phyloP scores from a whole-genome alignment of 2,329 filamentous ascomycete species.

The Colletotrichum shisoi region DNA sequence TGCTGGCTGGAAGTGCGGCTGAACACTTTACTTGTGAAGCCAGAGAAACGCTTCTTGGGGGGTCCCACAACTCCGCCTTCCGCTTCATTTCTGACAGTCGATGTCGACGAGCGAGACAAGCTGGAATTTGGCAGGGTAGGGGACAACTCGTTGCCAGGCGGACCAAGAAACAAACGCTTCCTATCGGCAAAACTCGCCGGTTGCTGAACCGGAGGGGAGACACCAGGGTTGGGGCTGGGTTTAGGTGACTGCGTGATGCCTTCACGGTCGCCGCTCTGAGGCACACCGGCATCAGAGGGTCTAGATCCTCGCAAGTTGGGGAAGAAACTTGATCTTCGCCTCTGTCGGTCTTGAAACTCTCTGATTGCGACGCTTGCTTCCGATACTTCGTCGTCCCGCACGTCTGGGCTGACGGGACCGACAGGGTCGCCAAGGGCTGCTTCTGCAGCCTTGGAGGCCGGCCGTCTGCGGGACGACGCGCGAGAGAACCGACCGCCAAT shows the following conservation, averaged over 20 bases:
- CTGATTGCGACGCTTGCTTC: slow-evolving; percentile 53
- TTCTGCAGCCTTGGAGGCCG: slow-evolving; percentile 42
- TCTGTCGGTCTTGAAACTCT: slow-evolving; percentile 50
- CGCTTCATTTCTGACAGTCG: slow-evolving; percentile 41
- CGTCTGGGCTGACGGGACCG: slow-evolving; percentile 32
- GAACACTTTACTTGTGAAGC: slow-evolving; percentile 46
- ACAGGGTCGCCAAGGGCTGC: slow-evolving; percentile 11
- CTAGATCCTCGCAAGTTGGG: slow-evolving; percentile 43
- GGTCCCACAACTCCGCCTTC: slow-evolving; percentile 13
- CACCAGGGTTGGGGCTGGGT: slow-evolving; percentile 39
- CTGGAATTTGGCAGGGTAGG: slow-evolving; percentile 32
- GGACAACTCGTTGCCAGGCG: slow-evolving; percentile 37
- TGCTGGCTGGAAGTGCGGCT: slow-evolving; percentile 41
- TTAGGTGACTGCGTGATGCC: slow-evolving; percentile 28
- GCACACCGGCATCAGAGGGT: slow-evolving; percentile 41
- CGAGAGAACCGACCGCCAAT: slow-evolving; percentile 56
- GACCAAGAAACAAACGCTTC: slow-evolving; percentile 53
- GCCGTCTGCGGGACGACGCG: slow-evolving; percentile 47
- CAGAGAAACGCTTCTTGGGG: slow-evolving; percentile 59
- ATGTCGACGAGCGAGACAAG: slow-evolving; percentile 44
- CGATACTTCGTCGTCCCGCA: slow-evolving; percentile 53
- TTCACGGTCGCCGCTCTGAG: slow-evolving; percentile 41
- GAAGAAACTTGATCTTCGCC: slow-evolving; percentile 53
- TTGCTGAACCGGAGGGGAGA: slow-evolving; percentile 38
- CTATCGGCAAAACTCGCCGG: slow-evolving; percentile 45